Conservation (phyloP, 768 basidiomycete species). For the Boletus eberwhitei region DNA sequence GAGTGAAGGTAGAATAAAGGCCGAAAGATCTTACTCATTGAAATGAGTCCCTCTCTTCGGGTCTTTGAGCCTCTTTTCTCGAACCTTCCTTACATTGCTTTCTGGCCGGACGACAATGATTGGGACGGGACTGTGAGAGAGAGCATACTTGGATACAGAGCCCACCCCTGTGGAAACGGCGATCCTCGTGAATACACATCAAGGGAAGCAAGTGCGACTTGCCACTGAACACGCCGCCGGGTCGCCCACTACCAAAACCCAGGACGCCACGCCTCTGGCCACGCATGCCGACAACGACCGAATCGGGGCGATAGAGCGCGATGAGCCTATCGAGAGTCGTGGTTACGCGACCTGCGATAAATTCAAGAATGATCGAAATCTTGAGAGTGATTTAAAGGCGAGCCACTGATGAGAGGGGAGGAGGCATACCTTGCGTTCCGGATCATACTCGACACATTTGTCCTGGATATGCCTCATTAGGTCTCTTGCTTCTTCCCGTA, state of each 20-base stretch:
- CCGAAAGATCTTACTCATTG: conserved; percentile 44
- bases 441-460: conserved; percentile 73
- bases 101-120: conserved; percentile 94
- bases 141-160: conserved; percentile 68
- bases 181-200: neutral
- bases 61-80: conserved; percentile 83
- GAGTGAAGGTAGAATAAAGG: neutral
- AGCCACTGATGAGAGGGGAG: neutral
- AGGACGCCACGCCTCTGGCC: conserved; percentile 53
- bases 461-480: conserved; percentile 78
- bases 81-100: conserved; percentile 77
- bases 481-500: conserved; percentile 83
- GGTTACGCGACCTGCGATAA: conserved; percentile 87
- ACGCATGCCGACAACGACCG: conserved; percentile 88
- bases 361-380: conserved; percentile 91
- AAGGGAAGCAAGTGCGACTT: neutral
- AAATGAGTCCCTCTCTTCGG: conserved; percentile 87
- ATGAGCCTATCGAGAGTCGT: conserved; percentile 90
- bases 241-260: conserved; percentile 39
- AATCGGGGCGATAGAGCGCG: conserved; percentile 87
- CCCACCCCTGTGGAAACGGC: conserved; percentile 55
- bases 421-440: conserved; percentile 61
- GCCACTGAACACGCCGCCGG: conserved; percentile 26
- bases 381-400: conserved; percentile 24
- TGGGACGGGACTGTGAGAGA: conserved; percentile 91